phyloP scores from a whole-genome alignment of 2,329 filamentous ascomycete genomes.

The Bertia moriformis region DNA sequence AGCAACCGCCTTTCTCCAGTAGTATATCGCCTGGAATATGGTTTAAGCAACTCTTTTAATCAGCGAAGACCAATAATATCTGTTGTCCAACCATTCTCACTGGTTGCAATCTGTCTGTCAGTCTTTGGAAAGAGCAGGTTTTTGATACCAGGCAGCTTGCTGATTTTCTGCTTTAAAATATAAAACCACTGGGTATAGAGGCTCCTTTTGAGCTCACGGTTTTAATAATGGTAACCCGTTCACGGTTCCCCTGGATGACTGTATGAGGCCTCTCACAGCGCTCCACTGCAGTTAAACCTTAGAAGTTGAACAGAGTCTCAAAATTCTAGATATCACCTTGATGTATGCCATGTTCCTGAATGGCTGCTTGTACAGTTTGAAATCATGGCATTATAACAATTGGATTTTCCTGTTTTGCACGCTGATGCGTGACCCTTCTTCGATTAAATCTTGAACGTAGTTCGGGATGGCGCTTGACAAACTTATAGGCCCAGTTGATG shows the following conservation, averaged over 20 bases:
- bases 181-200: slow-evolving; percentile 1
- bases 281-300: slow-evolving; percentile 4
- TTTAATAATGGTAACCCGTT: slow-evolving; percentile 6
- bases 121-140: neutral
- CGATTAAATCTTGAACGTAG: neutral
- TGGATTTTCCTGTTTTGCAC: neutral
- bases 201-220: slow-evolving; percentile 2
- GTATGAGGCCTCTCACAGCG: slow-evolving; percentile 2
- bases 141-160: neutral
- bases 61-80: too few relatives aligned
- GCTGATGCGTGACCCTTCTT: neutral
- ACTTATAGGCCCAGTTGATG: neutral
- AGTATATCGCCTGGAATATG: too few relatives aligned
- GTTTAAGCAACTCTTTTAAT: too few relatives aligned
- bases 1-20: too few relatives aligned
- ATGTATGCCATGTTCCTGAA: slow-evolving; percentile 3
- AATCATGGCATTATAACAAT: neutral
- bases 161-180: slow-evolving; percentile 1
- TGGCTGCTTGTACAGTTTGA: slow-evolving; percentile 2
- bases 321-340: slow-evolving; percentile 1
- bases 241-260: slow-evolving; percentile 3
- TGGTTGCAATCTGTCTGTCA: neutral
- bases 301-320: slow-evolving; percentile 1
- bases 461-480: neutral
- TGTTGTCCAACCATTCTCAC: neutral